Conservation (phyloP, 228 moss, liverwort and hornwort species). For the Sphagnum fallax region DNA sequence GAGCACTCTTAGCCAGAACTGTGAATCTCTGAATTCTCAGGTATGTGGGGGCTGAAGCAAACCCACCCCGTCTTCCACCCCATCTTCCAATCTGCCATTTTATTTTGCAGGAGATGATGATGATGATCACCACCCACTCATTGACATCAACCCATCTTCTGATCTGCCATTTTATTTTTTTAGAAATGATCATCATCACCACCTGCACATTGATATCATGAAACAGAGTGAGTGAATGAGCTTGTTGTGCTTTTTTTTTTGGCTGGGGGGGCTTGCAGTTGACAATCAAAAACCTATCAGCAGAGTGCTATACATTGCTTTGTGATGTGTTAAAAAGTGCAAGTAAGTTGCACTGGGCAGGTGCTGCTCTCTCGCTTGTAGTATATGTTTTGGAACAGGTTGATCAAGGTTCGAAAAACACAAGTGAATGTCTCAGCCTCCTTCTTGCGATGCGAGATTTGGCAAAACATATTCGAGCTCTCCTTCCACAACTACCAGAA, state of each 20-base stretch:
- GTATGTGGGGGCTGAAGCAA: no score
- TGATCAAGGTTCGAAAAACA: constrained; percentile 33
- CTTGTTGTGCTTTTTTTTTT: neutral
- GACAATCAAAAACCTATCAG: constrained; percentile 11
- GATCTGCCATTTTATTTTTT: no score
- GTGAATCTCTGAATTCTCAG: no score
- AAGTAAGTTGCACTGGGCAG: constrained; percentile 56
- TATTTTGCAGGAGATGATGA: neutral
- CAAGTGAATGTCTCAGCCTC: constrained; percentile 22
- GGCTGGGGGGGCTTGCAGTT: neutral
- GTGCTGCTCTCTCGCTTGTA: constrained; percentile 67
- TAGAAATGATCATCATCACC: neutral
- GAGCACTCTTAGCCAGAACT: no score
- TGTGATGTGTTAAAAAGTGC: constrained; percentile 35
- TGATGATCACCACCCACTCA: neutral
- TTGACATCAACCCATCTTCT: neutral
- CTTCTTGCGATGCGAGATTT: constrained; percentile 41
- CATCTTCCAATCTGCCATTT: no score
- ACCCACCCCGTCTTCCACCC: no score
- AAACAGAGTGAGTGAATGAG: no score
- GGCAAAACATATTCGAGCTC: constrained; percentile 49
- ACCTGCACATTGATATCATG: neutral
- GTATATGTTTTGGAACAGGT: constrained; percentile 44
- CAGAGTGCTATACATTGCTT: constrained; percentile 28
- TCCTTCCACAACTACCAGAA: constrained; percentile 43